Evolutionary conservation across 2,329 filamentous ascomycete genomes (phyloP), one percentile per base, ranked within the genome.

Genomic region (Neonectria hederae): DNA sequence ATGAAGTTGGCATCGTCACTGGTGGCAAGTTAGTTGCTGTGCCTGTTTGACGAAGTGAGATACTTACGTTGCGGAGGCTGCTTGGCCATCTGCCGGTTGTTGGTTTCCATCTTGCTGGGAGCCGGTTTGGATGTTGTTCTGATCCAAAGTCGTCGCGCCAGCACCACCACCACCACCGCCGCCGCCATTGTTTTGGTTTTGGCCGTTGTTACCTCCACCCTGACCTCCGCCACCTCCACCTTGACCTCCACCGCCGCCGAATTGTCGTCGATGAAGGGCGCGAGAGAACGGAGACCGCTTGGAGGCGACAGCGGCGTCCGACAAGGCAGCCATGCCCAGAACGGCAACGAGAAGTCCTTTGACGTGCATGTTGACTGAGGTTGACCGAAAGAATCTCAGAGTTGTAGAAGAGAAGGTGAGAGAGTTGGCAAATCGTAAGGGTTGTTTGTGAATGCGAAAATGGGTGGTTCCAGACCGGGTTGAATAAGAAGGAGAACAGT

Each of bases 1-100:
- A 89, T 87, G 75, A 89, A 89, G 79, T 89, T 89, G 79, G 81
- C 79, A 19, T 78, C 65, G 69, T 89, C 86, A 66, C 86, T 89
- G 59, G n/a, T 80, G 30, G 6, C 7, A 9, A 57, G 67, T 69
- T 65, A 75, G 55, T 32, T 48, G 9, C 3, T 38, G 17, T 43
- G 13, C 4, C 55, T 38, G 9, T 14, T 13, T 17, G 10, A 40
- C 11, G 42, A 11, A 21, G 10, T n/a, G 14, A 42, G 7, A n/a
- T 22, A 74, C 86, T 76, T 73, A 87, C 83, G 84, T 87, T 14
- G 72, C 70, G 7, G 87, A 89, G 40, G 83, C 78, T 30, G 83
- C 75, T 72, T 88, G 86, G 52, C 83, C 84, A 43, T 78, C 78
- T 0, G 78, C 78, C 5, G 74, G 77, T 21, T 79, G 79, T 55